A percentile compares a stretch with the other conserved stretches of the same genome.
Conservation (phyloP, 495 filamentous ascomycete species). For the Chaetomidium leptoderma region DNA sequence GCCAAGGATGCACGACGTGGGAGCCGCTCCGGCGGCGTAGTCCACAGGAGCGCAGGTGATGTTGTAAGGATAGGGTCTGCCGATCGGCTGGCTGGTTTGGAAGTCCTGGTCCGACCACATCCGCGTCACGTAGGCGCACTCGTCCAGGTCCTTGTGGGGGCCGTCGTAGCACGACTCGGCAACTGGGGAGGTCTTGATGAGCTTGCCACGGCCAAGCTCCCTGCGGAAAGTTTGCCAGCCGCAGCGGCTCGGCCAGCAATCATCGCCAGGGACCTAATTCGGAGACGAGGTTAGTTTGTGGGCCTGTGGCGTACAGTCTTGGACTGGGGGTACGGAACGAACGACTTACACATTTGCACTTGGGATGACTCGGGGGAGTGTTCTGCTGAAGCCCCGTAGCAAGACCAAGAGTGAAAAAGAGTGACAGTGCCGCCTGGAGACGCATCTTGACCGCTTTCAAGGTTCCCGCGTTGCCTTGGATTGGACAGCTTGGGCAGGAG, state of each 20-base stretch:
- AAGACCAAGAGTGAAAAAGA: not conserved
- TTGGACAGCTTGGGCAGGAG: too few species aligned
- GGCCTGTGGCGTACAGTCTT: not conserved
- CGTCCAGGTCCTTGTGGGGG: constrained; percentile 9
- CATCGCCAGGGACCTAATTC: constrained; percentile 7
- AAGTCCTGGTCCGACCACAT: constrained; percentile 15
- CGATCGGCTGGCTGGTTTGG: constrained; percentile 3
- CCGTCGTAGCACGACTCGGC: constrained; percentile 19
- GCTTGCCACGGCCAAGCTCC: constrained; percentile 9
- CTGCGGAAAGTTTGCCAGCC: not conserved
- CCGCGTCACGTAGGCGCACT: constrained; percentile 5
- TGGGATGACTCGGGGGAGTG: not conserved
- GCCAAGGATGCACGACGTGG: constrained; percentile 13
- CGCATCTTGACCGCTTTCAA: constrained; percentile 13
- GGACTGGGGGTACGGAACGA: not conserved
- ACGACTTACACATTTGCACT: constrained; percentile 12
- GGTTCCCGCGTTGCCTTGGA: too few species aligned
- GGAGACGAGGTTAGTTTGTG: not conserved
- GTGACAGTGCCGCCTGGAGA: constrained; percentile 6
- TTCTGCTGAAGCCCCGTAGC: not conserved
- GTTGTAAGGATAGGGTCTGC: constrained; percentile 14
- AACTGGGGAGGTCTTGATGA: constrained; percentile 10
- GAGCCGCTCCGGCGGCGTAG: constrained; percentile 4
- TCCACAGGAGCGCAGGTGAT: constrained; percentile 17
- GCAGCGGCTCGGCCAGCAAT: constrained; percentile 3